A percentile compares a stretch with the other conserved stretches of the same genome.
phyloP scores from a whole-genome alignment of 1,139 yeast species.

The Pichia terricola region DNA sequence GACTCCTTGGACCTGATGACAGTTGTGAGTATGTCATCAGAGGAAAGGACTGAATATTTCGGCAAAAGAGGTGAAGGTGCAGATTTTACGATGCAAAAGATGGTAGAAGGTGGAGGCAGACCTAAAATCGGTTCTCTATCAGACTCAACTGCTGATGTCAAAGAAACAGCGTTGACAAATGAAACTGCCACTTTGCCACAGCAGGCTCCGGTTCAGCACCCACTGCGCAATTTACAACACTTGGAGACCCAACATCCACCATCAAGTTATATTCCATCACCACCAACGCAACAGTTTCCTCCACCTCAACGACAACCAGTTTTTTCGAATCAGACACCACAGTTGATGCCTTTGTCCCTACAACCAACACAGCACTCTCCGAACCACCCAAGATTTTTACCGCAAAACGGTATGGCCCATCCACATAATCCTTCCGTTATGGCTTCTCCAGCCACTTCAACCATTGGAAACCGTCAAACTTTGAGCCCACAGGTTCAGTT shows the following conservation, averaged over 20 bases:
- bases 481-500: too few species aligned
- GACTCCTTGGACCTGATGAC: constrained; percentile 1
- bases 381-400: too few species aligned
- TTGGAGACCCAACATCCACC: background rate
- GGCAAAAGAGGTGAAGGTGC: background rate
- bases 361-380: too few species aligned
- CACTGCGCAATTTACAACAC: background rate
- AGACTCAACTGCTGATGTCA: background rate
- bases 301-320: background rate
- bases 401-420: too few species aligned
- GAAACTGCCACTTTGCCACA: too few species aligned
- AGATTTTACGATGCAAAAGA: background rate
- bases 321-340: background rate
- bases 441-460: too few species aligned
- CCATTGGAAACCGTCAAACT: too few species aligned
- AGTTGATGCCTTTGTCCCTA: too few species aligned
- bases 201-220: too few species aligned
- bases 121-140: background rate
- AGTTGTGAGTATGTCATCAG: constrained; percentile 4
- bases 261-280: background rate
- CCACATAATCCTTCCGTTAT: too few species aligned
- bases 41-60: constrained; percentile 4
- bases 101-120: background rate
- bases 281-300: background rate
- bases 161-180: background rate